These are phyloP conservation scores for Penicillium hesseltinei DNA, from an alignment of 2,329 filamentous ascomycete genomes.

Conservation along the genomic window DNA sequence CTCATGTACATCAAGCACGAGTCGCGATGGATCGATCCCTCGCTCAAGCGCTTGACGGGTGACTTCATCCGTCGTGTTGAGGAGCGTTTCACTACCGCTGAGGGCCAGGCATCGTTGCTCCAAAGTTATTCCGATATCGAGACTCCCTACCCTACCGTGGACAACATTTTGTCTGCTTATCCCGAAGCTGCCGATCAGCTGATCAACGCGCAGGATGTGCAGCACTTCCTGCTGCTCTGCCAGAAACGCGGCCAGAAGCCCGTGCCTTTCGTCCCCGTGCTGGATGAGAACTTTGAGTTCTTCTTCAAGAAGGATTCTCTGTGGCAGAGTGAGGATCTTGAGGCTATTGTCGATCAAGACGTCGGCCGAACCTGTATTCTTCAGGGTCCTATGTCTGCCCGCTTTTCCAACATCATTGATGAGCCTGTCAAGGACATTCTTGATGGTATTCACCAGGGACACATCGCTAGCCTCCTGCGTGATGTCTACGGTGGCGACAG, in stretches of 20 bases:
- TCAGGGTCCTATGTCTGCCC: constrained; percentile 88
- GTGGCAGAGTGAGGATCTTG: constrained; percentile 97
- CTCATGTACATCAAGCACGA: constrained; percentile 91
- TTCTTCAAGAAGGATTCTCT: constrained; percentile 99
- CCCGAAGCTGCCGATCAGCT: constrained; percentile 85
- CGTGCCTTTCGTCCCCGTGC: constrained; percentile 88
- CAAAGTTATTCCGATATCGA: constrained; percentile 88
- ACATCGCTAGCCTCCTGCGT: constrained; percentile 74
- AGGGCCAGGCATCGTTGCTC: constrained; percentile 74
- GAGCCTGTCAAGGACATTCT: constrained; percentile 95
- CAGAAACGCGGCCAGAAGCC: constrained; percentile 92
- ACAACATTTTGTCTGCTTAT: constrained; percentile 77
- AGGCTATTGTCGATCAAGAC: constrained; percentile 92
- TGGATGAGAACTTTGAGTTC: constrained; percentile 97
- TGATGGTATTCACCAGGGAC: constrained; percentile 81
- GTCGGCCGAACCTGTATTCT: constrained; percentile 95
- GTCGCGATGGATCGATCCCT: constrained; percentile 85
- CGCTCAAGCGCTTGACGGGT: constrained; percentile 77
- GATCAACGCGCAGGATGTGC: constrained; percentile 97
- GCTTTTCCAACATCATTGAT: constrained; percentile 83
- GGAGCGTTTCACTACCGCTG: constrained; percentile 79
- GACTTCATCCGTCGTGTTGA: constrained; percentile 97
- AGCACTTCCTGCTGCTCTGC: constrained; percentile 93
- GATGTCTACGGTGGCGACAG: constrained; percentile 78
- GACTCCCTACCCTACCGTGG: constrained; percentile 73